Evolutionary conservation across 2,329 filamentous ascomycete species (phyloP), one percentile per base, ranked within the genome.

Genomic region (Phaeosphaeriaceae sp.): DNA sequence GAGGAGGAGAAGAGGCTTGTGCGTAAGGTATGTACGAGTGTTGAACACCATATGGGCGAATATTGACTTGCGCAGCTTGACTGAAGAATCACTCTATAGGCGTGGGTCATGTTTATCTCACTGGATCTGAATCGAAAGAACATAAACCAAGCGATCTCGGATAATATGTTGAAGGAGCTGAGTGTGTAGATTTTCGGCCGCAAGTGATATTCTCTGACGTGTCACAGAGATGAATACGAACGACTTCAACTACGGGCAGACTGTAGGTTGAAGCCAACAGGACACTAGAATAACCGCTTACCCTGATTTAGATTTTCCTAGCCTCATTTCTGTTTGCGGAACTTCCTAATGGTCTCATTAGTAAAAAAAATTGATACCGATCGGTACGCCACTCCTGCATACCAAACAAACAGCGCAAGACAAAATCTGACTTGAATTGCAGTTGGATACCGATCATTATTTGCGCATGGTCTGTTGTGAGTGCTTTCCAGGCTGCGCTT

Each of bases 281-380:
- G n/a, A n/a, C n/a, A n/a, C n/a, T n/a, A n/a, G n/a, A n/a, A n/a
- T 1, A 8, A 26, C 5, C 8, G n/a, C n/a, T n/a, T 62, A 7
- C 58, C 6, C 23, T 35, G n/a, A 5, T 33, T n/a, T 29, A 63
- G 53, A 65, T 69, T 2, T 68, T 68, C 26, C 54, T 68, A 0
- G 65, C 77, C 0, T 70, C 71, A 0, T 82, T 81, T 46, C 68
- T 81, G 2, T 71, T 74, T 1, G 78, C 79, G 4, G 79, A 81
- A 36, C 63, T 82, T 0, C 79, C 79, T 3, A 79, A 77, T 40
- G 77, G 78, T 13, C 64, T 82, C 3, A 68, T 82, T 42, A 80
- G 77, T 46, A 82, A 82, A 66, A n/a, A 79, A 78, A 42, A 59
- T 82, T 6, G 79, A 79, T 8, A 77, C 79, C 0, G 78, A 81